Base-by-base conservation (phyloP, 306 rosid genomes). In the Rosa multiflora region DNA sequence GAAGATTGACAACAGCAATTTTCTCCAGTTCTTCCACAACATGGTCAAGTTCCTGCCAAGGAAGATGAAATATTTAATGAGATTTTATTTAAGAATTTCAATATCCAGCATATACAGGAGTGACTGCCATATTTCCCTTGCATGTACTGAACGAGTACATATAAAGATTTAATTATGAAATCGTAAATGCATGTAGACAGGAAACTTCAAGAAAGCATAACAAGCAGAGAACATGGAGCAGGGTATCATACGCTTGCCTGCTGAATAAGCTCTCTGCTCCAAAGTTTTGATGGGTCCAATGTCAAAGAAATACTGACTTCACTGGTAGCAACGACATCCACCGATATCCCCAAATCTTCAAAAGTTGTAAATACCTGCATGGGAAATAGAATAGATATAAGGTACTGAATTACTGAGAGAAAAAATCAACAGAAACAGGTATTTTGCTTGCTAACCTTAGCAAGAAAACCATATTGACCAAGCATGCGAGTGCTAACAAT, bases 401-500 rank as follows among this genome's bases (percentile, higher is more conserved):
- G 71, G 72, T 76, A 46, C 56, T 32, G 40, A 70, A 8, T 35
- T 14, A n/a, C 56, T 66, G 18, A 77, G 48, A 20, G 35, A 15
- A 46, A 70, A 73, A 70, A 69, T 7, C 72, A 73, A 44, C 21
- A 63, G 29, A 76, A 43, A 74, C 32, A 77, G 49, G 42, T 47
- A 21, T 26, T 84, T 69, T 72, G 72, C 49, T 70, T 85, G 82
- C 92, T 86, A 81, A 92, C 98, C 91, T 88, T 94, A 67, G 98
- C 98, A 84, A 92, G 98, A 85, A 94, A 94, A 66, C 98, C 98
- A 81, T 6, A 89, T 84, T 91, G 97, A 68, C 98, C 98, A 59
- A 94, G 98, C 98, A 94, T 94, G 76, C 98, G 94, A 59, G 98
- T 92, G 89, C 97, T 94, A 58, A 84, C 98, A 52, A 94, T 94